These are phyloP conservation scores for Ceratobasidium theobromae DNA, from an alignment of 1,284 basidiomycete genomes.

Conservation along the genomic window DNA sequence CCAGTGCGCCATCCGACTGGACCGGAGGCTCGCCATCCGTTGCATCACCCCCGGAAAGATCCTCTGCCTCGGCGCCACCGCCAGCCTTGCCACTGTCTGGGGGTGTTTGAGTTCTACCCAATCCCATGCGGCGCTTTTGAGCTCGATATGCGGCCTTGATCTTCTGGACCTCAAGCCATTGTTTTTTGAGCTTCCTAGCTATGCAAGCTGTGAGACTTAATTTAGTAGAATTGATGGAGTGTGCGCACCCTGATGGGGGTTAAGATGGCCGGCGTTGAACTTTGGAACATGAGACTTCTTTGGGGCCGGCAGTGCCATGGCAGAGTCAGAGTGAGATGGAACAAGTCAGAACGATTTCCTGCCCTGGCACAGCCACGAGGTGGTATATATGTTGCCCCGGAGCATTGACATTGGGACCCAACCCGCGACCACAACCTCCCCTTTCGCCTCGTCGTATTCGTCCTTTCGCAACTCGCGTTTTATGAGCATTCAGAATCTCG, in stretches of 20 bases:
- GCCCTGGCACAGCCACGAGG: conserved; percentile 6
- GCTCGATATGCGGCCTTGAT: conserved; percentile 75
- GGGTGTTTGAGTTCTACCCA: conserved; percentile 11
- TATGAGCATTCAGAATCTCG: conserved; percentile 91
- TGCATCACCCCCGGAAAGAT: conserved; percentile 24
- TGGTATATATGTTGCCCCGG: conserved; percentile 15
- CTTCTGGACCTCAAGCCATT: conserved; percentile 71
- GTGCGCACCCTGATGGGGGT: conserved; percentile 58
- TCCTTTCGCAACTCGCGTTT: conserved; percentile 51
- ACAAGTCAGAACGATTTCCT: neutral
- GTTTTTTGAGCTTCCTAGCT: conserved; percentile 73
- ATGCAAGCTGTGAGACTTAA: conserved; percentile 27
- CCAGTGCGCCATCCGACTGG: conserved; percentile 30
- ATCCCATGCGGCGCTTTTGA: conserved; percentile 65
- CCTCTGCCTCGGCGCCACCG: neutral
- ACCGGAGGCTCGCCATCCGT: conserved; percentile 35
- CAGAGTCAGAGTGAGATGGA: conserved; percentile 15
- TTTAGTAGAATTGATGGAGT: neutral
- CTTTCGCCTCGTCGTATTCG: conserved; percentile 36
- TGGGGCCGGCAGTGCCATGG: conserved; percentile 30
- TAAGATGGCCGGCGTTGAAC: conserved; percentile 59
- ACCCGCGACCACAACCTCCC: conserved; percentile 41
- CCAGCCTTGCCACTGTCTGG: neutral
- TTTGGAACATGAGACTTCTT: conserved; percentile 52
- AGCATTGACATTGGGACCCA: conserved; percentile 13